Evolutionary conservation across 306 rosid genomes (phyloP).

Genomic region (Cercis canadensis): DNA sequence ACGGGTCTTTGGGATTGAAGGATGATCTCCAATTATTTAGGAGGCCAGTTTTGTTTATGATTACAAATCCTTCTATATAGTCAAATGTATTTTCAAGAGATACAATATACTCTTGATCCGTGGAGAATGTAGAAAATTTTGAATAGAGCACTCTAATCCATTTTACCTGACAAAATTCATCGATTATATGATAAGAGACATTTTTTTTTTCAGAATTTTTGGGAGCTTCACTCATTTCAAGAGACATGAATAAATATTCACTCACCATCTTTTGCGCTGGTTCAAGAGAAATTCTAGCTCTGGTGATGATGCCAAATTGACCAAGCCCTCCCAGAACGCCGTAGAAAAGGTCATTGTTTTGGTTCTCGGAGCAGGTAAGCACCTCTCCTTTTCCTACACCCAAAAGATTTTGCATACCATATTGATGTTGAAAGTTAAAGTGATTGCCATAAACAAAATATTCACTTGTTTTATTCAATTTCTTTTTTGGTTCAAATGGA

Average conservation of each 20-base stretch:
- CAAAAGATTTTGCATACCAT: conserved; percentile 17
- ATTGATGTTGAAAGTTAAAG: conserved; percentile 10
- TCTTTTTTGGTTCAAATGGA: too few relatives aligned
- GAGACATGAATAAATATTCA: not conserved
- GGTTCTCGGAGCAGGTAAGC: conserved; percentile 72
- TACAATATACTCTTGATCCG: conserved; percentile 86
- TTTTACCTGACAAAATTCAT: conserved; percentile 65
- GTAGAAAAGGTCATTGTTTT: conserved; percentile 75
- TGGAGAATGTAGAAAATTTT: conserved; percentile 69
- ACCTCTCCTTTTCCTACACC: conserved; percentile 88
- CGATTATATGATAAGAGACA: conserved; percentile 25
- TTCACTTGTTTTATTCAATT: too few relatives aligned
- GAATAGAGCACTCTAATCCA: conserved; percentile 94
- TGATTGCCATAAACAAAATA: not conserved
- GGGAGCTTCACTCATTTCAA: not conserved
- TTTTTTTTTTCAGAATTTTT: not conserved
- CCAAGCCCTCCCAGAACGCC: conserved; percentile 97
- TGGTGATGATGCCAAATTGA: conserved; percentile 92
- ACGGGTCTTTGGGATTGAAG: conserved; percentile 75
- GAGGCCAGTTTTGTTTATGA: conserved; percentile 73
- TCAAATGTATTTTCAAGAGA: conserved; percentile 73
- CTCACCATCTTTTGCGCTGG: conserved; percentile 85
- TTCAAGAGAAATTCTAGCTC: conserved; percentile 87
- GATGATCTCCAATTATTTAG: conserved; percentile 92
- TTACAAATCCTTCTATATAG: conserved; percentile 90